phyloP scores from a whole-genome alignment of 495 filamentous ascomycete genomes.

The Penicillium tannophilum region DNA sequence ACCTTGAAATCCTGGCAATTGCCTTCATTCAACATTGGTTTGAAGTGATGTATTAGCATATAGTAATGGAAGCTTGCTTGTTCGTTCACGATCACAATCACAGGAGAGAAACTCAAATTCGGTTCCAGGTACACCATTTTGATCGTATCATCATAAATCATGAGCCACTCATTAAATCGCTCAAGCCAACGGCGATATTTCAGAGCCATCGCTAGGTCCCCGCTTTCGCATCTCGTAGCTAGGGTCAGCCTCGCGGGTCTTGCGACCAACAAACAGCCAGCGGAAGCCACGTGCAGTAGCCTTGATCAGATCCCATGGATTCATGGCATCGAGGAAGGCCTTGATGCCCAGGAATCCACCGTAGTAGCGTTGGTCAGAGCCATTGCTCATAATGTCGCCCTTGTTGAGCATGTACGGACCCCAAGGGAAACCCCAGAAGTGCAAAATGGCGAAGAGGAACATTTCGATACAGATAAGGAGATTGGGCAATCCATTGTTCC shows the following conservation, averaged over 20 bases:
- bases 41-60: neutral
- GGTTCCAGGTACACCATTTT: neutral
- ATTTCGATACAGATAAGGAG: conserved; percentile 74
- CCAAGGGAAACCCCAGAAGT: conserved; percentile 71
- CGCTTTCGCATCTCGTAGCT: conserved; percentile 33
- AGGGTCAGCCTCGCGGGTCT: conserved; percentile 43
- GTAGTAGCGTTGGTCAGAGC: conserved; percentile 31
- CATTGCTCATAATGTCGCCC: neutral
- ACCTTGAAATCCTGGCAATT: neutral
- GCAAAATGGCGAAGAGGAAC: conserved; percentile 67
- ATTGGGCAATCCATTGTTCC: conserved; percentile 72
- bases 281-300: conserved; percentile 67
- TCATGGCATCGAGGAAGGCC: conserved; percentile 67
- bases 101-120: neutral
- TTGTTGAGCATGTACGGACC: conserved; percentile 44
- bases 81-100: neutral
- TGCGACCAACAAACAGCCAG: conserved; percentile 70
- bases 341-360: conserved; percentile 59
- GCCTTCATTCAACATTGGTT: neutral
- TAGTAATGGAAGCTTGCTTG: neutral
- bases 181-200: neutral
- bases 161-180: neutral
- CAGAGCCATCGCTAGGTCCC: neutral
- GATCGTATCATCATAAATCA: conserved; percentile 6
- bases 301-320: conserved; percentile 77